Conservation (phyloP, 2,329 filamentous ascomycete species). For the Clonostachys rosea region DNA sequence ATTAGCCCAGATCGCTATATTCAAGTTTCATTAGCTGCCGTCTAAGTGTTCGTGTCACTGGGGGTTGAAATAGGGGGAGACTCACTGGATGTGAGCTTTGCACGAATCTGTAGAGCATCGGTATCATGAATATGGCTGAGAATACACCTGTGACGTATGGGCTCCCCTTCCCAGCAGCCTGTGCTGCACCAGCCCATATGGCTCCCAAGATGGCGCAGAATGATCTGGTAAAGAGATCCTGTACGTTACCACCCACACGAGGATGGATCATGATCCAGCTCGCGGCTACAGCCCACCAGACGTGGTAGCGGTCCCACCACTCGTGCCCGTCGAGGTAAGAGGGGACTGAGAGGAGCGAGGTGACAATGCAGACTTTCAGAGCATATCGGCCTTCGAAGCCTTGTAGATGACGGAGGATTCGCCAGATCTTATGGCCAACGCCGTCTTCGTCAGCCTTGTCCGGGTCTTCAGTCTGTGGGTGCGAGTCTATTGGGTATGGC, state of each 20-base stretch:
- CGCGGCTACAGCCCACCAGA: conserved; percentile 55
- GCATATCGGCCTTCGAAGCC: conserved; percentile 55
- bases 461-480: neutral
- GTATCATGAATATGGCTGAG: conserved; percentile 51
- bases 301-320: conserved; percentile 52
- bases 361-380: conserved; percentile 48
- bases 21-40: neutral
- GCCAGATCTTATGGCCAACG: conserved; percentile 42
- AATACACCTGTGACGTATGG: conserved; percentile 51
- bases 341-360: conserved; percentile 45
- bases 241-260: conserved; percentile 51
- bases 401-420: conserved; percentile 44
- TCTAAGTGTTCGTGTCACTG: neutral
- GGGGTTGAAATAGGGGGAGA: neutral
- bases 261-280: conserved; percentile 48
- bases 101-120: conserved; percentile 53
- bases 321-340: conserved; percentile 40
- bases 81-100: conserved; percentile 48
- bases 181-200: conserved; percentile 48
- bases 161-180: conserved; percentile 44
- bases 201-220: conserved; percentile 45
- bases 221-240: conserved; percentile 49
- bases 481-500: neutral
- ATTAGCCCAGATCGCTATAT: conserved; percentile 49
- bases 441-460: neutral